Conservation (phyloP, 2,329 filamentous ascomycete genomes). For the Colletotrichum chrysophilum region DNA sequence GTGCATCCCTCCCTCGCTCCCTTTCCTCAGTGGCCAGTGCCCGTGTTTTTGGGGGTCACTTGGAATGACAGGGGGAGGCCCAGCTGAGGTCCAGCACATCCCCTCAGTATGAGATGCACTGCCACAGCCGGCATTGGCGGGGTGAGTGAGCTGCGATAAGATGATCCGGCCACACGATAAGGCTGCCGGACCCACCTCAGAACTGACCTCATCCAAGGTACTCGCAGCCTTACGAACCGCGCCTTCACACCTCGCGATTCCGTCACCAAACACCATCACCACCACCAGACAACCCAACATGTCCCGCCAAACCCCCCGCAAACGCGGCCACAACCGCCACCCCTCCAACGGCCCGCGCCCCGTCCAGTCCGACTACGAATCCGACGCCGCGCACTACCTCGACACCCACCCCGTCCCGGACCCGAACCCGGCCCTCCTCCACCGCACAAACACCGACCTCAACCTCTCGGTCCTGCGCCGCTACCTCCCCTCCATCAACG, state of each 20-base stretch:
- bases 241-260: neutral
- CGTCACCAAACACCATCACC: conserved; percentile 18
- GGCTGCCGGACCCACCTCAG: neutral
- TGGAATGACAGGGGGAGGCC: neutral
- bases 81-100: neutral
- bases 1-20: neutral
- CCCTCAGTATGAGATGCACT: neutral
- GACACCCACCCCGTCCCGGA: conserved; percentile 41
- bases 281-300: conserved; percentile 30
- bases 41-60: neutral
- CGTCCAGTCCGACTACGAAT: conserved; percentile 66
- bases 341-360: conserved; percentile 37
- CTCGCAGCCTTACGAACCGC: neutral
- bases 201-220: neutral
- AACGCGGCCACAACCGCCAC: conserved; percentile 44
- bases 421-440: conserved; percentile 57
- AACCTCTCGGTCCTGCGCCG: conserved; percentile 85
- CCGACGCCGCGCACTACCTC: conserved; percentile 61
- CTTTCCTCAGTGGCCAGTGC: neutral
- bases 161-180: neutral
- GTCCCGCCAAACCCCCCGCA: conserved; percentile 49
- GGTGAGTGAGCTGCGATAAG: conserved; percentile 1
- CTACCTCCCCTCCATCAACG: conserved; percentile 75
- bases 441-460: conserved; percentile 80
- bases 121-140: conserved; percentile 15